Evolutionary conservation across 805 yeast species (phyloP).

Genomic region (Wickerhamiella domercqiae): DNA sequence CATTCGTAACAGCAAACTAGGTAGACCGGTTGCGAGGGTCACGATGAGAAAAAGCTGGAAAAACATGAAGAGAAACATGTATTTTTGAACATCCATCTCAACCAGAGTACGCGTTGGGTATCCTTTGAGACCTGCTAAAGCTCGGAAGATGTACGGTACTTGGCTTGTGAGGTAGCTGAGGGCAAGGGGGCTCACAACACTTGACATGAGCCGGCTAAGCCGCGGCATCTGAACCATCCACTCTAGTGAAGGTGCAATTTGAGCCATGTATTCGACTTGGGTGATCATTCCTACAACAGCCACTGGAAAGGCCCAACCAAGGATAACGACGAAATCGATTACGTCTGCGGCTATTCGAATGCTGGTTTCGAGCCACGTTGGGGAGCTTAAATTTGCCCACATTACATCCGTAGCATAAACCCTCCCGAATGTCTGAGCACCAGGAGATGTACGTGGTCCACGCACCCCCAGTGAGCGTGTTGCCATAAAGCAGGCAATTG

Average conservation of each 20-base stretch:
- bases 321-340: conserved; percentile 35
- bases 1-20: conserved; percentile 23
- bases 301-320: conserved; percentile 71
- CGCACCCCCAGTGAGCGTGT: conserved; percentile 25
- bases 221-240: conserved; percentile 45
- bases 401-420: conserved; percentile 52
- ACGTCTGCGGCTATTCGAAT: conserved; percentile 30
- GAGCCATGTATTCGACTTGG: conserved; percentile 51
- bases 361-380: conserved; percentile 26
- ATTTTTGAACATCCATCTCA: conserved; percentile 56
- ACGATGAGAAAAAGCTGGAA: conserved; percentile 76
- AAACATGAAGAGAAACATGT: conserved; percentile 66
- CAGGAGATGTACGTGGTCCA: conserved; percentile 3
- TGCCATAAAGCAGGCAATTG: conserved; percentile 45
- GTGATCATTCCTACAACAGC: conserved; percentile 64
- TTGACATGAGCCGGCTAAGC: conserved; percentile 38
- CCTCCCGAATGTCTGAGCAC: conserved; percentile 21
- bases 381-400: conserved; percentile 46
- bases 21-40: conserved; percentile 71
- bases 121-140: conserved; percentile 40
- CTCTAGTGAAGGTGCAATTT: conserved; percentile 42
- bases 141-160: conserved; percentile 44
- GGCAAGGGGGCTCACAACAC: conserved; percentile 52
- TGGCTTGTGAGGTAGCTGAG: conserved; percentile 47
- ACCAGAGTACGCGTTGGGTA: conserved; percentile 44